Evolutionary conservation across 805 yeast genomes (phyloP).

Genomic region (Schwanniomyces yamadae): DNA sequence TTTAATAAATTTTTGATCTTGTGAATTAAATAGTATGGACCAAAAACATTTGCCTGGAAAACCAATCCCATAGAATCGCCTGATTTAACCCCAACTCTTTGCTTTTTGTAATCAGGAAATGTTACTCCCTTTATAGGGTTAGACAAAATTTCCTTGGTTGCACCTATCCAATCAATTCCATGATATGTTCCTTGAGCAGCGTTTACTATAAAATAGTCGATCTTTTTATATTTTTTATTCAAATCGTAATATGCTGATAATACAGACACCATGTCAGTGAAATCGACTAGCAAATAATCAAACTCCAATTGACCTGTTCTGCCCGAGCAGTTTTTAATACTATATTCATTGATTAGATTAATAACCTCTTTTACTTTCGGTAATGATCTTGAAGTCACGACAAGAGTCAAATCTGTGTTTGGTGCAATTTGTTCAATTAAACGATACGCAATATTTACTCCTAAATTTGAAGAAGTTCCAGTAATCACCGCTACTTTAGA

Average conservation of each 20-base stretch:
- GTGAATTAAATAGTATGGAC: conserved; percentile 83
- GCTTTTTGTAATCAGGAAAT: conserved; percentile 81
- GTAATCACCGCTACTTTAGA: conserved; percentile 40
- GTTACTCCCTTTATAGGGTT: conserved; percentile 85
- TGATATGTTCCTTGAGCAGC: conserved; percentile 87
- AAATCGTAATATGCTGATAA: conserved; percentile 73
- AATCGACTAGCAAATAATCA: conserved; percentile 88
- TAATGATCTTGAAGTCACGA: conserved; percentile 86
- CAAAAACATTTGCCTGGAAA: conserved; percentile 95
- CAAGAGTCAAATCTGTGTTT: conserved; percentile 62
- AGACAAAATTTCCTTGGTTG: conserved; percentile 61
- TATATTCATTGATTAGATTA: conserved; percentile 48
- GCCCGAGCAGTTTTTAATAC: conserved; percentile 20
- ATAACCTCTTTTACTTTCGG: conserved; percentile 82
- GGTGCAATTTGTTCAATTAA: conserved; percentile 60
- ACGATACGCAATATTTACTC: conserved; percentile 81
- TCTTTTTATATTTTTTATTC: conserved; percentile 55
- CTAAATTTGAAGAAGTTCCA: conserved; percentile 63
- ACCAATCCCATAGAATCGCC: conserved; percentile 80
- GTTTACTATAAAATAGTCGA: conserved; percentile 81
- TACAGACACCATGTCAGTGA: conserved; percentile 84
- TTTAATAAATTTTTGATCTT: conserved; percentile 57
- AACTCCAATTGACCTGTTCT: conserved; percentile 67
- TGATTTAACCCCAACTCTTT: conserved; percentile 72
- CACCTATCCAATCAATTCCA: conserved; percentile 85